phyloP scores from a whole-genome alignment of 768 basidiomycete species.

The Mycena capillaripes region DNA sequence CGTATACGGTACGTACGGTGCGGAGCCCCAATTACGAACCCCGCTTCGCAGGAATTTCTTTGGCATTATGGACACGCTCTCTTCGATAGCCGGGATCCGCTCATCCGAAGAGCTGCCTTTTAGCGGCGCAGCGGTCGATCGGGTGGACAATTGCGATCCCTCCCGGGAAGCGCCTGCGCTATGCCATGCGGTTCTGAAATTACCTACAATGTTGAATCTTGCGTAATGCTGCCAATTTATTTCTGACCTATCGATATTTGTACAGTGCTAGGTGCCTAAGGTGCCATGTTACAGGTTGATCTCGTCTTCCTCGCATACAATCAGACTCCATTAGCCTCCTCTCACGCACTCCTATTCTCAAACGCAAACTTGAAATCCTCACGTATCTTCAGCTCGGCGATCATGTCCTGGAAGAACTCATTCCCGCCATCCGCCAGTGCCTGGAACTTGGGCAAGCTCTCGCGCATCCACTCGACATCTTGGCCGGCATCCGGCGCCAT shows the following conservation, averaged over 20 bases:
- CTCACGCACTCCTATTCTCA: constrained; percentile 24
- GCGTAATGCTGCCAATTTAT: no score
- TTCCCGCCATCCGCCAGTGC: constrained; percentile 25
- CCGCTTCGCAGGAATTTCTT: no score
- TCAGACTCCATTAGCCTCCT: constrained; percentile 12
- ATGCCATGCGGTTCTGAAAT: no score
- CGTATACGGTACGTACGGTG: no score
- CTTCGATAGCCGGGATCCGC: no score
- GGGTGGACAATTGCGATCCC: no score
- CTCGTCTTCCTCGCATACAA: constrained; percentile 21
- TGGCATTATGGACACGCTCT: no score
- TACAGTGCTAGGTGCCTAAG: constrained; percentile 13
- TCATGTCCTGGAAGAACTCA: constrained; percentile 25
- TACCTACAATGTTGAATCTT: no score
- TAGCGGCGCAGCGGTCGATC: no score
- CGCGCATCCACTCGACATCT: constrained; percentile 22
- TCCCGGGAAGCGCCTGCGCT: no score
- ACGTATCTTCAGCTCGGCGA: constrained; percentile 20
- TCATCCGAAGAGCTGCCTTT: no score
- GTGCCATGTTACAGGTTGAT: constrained; percentile 16
- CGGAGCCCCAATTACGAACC: no score
- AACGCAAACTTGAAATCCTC: constrained; percentile 26
- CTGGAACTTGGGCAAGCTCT: constrained; percentile 23
- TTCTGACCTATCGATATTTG: constrained; percentile 17
- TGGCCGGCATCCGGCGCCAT: constrained; percentile 13